These are phyloP conservation scores for Populus hybrid DNA, from an alignment of 441 rosid genomes.

Conservation along the genomic window DNA sequence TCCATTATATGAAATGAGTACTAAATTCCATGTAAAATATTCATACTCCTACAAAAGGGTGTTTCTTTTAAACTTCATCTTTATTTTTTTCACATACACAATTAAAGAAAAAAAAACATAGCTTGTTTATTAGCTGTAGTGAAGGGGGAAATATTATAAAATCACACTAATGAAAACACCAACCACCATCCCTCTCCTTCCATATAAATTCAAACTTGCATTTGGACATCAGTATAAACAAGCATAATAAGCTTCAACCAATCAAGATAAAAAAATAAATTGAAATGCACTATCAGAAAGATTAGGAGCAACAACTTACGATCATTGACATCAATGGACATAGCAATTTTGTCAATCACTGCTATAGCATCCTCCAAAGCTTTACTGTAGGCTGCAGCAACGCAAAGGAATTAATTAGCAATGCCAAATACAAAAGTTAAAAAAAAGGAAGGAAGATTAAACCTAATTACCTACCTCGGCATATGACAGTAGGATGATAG, in stretches of 20 bases:
- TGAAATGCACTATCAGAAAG: not conserved
- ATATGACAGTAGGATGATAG: conserved; percentile 92
- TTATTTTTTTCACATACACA: too few species aligned
- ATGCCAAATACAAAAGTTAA: conserved; percentile 13
- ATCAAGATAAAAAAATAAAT: not conserved
- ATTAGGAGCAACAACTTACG: conserved; percentile 46
- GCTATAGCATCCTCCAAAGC: conserved; percentile 92
- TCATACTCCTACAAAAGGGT: not conserved
- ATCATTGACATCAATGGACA: conserved; percentile 71
- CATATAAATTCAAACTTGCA: not conserved
- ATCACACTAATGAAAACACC: not conserved
- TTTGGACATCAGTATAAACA: too few species aligned
- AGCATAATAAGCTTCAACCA: not conserved
- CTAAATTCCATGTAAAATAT: not conserved
- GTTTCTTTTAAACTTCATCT: not conserved
- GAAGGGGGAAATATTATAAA: not conserved
- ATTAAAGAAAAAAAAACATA: too few species aligned
- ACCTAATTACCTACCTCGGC: conserved; percentile 43
- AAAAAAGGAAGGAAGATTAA: too few species aligned
- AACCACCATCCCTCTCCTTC: not conserved
- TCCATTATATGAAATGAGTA: not conserved
- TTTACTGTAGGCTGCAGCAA: conserved; percentile 73
- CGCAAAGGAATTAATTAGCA: not conserved
- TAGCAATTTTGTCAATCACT: conserved; percentile 85
- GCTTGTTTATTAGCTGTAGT: too few species aligned